phyloP scores from a whole-genome alignment of 805 yeast genomes.

The Kuraishia cidri region DNA sequence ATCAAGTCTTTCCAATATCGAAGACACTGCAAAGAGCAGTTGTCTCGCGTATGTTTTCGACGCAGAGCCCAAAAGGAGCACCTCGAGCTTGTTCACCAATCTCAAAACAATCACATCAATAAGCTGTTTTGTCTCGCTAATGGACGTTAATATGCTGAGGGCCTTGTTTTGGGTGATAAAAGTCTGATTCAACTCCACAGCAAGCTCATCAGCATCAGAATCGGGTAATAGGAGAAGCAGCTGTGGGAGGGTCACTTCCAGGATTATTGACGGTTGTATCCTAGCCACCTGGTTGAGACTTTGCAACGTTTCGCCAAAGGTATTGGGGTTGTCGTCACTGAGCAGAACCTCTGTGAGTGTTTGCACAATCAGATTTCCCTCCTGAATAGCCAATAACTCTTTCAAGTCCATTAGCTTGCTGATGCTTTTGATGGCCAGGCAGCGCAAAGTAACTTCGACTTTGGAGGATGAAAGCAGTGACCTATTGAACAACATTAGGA shows the following conservation, averaged over 20 bases:
- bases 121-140: constrained; percentile 31
- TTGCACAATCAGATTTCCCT: constrained; percentile 53
- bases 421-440: constrained; percentile 58
- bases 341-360: constrained; percentile 56
- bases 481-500: constrained; percentile 60
- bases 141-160: constrained; percentile 22
- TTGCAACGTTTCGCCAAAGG: constrained; percentile 42
- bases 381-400: constrained; percentile 41
- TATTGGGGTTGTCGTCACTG: constrained; percentile 38
- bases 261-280: constrained; percentile 26
- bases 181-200: no score
- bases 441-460: constrained; percentile 60
- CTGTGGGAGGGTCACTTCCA: constrained; percentile 43
- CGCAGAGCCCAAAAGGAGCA: constrained; percentile 6
- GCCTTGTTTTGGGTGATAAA: no score
- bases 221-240: constrained; percentile 42
- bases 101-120: constrained; percentile 35
- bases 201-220: constrained; percentile 19
- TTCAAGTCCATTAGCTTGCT: constrained; percentile 43
- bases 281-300: constrained; percentile 44
- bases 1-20: constrained; percentile 9
- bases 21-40: constrained; percentile 12
- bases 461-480: constrained; percentile 59
- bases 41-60: constrained; percentile 12
- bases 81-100: constrained; percentile 27